Evolutionary conservation across 225 moss, liverwort and hornwort genomes (phyloP).

Genomic region (Thuidium tamariscinum): DNA sequence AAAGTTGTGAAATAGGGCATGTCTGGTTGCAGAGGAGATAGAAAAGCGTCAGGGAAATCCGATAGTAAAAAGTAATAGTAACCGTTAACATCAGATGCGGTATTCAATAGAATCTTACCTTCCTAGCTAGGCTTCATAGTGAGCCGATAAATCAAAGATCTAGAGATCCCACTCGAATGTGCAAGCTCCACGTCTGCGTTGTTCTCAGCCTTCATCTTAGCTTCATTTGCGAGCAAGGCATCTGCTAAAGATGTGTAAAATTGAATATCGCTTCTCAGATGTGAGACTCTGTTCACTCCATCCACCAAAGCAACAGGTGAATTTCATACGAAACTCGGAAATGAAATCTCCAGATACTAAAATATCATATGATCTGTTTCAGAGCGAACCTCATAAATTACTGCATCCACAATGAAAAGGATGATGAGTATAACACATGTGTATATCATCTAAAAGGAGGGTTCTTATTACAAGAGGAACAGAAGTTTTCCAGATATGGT

Average conservation of each 20-base stretch:
- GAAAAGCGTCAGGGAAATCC: neutral
- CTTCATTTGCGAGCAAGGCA: conserved; percentile 70
- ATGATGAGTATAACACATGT: neutral
- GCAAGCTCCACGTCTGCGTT: conserved; percentile 66
- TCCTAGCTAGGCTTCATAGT: conserved; percentile 81
- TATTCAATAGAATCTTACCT: conserved; percentile 24
- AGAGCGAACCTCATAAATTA: neutral
- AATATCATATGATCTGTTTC: neutral
- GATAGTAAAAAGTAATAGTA: neutral
- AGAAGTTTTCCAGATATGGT: neutral
- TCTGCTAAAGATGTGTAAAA: conserved; percentile 54
- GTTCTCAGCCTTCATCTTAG: conserved; percentile 57
- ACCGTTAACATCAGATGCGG: neutral
- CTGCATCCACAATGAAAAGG: neutral
- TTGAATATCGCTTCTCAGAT: conserved; percentile 46
- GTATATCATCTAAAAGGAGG: neutral
- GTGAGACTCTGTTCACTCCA: conserved; percentile 49
- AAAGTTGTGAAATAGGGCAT: neutral
- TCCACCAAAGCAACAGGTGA: neutral
- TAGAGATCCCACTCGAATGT: conserved; percentile 38
- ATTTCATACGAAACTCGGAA: neutral
- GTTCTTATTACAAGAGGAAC: neutral
- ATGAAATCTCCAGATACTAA: neutral
- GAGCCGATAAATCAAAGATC: conserved; percentile 63
- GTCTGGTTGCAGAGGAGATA: neutral